These are phyloP conservation scores for Sanghuangporus weigelae DNA, from an alignment of 1,284 basidiomycete species.

Conservation along the genomic window DNA sequence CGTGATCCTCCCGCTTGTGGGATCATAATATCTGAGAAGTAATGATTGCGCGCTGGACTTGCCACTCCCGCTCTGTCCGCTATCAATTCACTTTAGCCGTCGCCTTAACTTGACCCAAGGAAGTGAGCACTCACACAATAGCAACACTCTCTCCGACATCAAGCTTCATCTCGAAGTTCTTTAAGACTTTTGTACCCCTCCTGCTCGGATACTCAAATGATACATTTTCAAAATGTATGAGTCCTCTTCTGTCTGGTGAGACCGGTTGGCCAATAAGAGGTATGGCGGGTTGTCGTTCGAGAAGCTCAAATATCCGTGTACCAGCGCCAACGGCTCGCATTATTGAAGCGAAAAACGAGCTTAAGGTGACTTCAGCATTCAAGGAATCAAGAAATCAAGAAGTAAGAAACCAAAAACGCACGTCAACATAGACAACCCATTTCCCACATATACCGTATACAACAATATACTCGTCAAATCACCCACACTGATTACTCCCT, in stretches of 20 bases:
- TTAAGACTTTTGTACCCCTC: conserved; percentile 71
- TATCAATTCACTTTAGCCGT: conserved; percentile 26
- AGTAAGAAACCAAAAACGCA: conserved; percentile 34
- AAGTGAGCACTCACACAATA: conserved; percentile 67
- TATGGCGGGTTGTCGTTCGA: conserved; percentile 77
- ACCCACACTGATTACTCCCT: conserved; percentile 85
- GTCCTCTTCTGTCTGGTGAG: conserved; percentile 50
- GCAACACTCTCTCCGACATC: conserved; percentile 84
- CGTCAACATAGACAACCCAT: conserved; percentile 76
- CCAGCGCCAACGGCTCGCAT: conserved; percentile 94
- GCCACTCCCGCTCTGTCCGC: conserved; percentile 85
- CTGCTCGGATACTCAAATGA: conserved; percentile 86
- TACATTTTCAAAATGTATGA: conserved; percentile 75
- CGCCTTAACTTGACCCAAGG: not conserved
- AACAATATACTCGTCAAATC: conserved; percentile 88
- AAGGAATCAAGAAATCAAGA: not conserved
- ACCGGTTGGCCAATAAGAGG: conserved; percentile 60
- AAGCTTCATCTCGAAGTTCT: conserved; percentile 74
- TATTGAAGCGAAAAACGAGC: conserved; percentile 67
- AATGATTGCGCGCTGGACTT: conserved; percentile 91
- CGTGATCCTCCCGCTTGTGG: conserved; percentile 72
- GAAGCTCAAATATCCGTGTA: conserved; percentile 86
- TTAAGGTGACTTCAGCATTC: conserved; percentile 20
- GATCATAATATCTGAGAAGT: conserved; percentile 91
- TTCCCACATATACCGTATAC: conserved; percentile 89